Conservation (phyloP, 768 basidiomycete species). For the Hygrophorus pudorinus region DNA sequence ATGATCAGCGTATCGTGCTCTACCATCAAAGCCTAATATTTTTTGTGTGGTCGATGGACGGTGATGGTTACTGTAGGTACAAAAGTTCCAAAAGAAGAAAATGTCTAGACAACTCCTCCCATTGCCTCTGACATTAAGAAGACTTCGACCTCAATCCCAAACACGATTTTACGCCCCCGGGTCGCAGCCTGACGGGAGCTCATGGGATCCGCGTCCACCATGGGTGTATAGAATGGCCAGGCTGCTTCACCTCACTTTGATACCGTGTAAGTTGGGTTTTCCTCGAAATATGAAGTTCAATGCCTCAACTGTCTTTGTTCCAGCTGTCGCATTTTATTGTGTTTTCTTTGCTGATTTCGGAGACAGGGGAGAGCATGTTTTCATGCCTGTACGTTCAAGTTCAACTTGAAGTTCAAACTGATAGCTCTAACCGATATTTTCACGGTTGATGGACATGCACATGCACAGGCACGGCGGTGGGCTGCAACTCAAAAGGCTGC, state of each 20-base stretch:
- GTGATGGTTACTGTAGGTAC: too few species aligned
- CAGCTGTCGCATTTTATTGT: slow-evolving; percentile 46
- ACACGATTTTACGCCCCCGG: not conserved
- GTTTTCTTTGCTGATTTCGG: slow-evolving; percentile 61
- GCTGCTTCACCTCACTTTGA: slow-evolving; percentile 41
- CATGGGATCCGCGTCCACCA: slow-evolving; percentile 44
- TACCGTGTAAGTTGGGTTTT: slow-evolving; percentile 36
- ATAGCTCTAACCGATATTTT: not conserved
- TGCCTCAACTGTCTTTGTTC: slow-evolving; percentile 1
- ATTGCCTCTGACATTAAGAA: too few species aligned
- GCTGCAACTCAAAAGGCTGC: slow-evolving; percentile 33
- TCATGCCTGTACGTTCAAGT: slow-evolving; percentile 43
- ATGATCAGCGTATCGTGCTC: too few species aligned
- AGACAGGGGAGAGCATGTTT: slow-evolving; percentile 55
- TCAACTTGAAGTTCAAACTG: slow-evolving; percentile 19
- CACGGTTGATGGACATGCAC: not conserved
- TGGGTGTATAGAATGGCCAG: slow-evolving; percentile 49
- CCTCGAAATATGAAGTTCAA: not conserved
- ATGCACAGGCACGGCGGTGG: slow-evolving; percentile 49
- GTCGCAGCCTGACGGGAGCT: not conserved
- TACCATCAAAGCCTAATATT: too few species aligned
- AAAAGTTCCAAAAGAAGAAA: too few species aligned
- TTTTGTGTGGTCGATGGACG: too few species aligned
- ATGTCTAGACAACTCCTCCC: too few species aligned
- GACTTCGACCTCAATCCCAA: not conserved